Conservation (phyloP, 768 basidiomycete genomes). For the Crucibulum laeve region DNA sequence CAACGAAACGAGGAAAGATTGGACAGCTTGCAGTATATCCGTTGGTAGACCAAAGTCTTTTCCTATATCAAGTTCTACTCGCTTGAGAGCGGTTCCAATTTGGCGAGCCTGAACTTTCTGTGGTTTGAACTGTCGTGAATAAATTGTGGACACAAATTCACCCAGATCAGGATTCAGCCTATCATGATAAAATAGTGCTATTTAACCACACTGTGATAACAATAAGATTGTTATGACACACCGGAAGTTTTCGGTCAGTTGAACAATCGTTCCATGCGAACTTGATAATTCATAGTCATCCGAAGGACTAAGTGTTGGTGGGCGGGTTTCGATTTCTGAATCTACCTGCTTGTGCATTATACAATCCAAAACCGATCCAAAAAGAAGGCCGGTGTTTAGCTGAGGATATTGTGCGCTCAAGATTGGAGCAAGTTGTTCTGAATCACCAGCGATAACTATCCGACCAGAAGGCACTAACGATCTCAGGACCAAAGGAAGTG, state of each 20-base stretch:
- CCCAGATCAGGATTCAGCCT: constrained; percentile 50
- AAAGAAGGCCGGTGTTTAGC: constrained; percentile 29
- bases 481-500: constrained; percentile 40
- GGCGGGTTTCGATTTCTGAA: not conserved
- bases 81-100: constrained; percentile 28
- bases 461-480: constrained; percentile 30
- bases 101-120: constrained; percentile 41
- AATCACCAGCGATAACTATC: constrained; percentile 47
- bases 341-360: constrained; percentile 27
- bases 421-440: constrained; percentile 49
- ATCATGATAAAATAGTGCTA: not conserved
- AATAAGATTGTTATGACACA: constrained; percentile 10
- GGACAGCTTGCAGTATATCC: constrained; percentile 20
- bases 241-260: constrained; percentile 50
- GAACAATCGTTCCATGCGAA: constrained; percentile 37
- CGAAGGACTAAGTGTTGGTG: constrained; percentile 5
- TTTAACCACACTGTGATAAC: not conserved
- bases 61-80: constrained; percentile 16
- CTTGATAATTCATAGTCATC: constrained; percentile 13
- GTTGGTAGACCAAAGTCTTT: constrained; percentile 15
- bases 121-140: constrained; percentile 41
- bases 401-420: constrained; percentile 41
- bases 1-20: constrained; percentile 34
- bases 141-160: constrained; percentile 51
- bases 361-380: constrained; percentile 46